Conservation (phyloP, 2,329 filamentous ascomycete genomes). For the Rhinocladiella mackenziei region DNA sequence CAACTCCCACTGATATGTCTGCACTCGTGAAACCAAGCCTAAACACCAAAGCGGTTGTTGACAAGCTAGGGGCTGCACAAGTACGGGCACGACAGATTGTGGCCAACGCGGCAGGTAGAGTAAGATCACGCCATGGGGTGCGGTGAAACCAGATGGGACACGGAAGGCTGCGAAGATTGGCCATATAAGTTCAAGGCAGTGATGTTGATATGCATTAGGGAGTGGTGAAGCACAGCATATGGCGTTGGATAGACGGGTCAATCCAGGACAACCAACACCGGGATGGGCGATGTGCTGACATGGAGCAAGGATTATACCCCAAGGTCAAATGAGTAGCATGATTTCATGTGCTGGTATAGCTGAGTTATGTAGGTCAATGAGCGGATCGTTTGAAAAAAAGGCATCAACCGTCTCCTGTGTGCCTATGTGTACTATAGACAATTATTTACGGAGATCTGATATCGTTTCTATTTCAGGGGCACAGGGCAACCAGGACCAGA, state of each 20-base stretch:
- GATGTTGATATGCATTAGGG: neutral
- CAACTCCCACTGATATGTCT: neutral
- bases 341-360: too few relatives aligned
- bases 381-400: too few relatives aligned
- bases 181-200: neutral
- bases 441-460: too few relatives aligned
- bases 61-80: conserved; percentile 20
- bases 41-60: neutral
- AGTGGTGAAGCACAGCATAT: conserved; percentile 2
- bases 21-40: neutral
- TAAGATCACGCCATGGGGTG: conserved; percentile 2
- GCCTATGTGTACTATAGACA: too few relatives aligned
- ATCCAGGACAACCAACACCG: too few relatives aligned
- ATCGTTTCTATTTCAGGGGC: conserved; percentile 5
- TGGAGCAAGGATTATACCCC: too few relatives aligned
- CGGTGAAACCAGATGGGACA: neutral
- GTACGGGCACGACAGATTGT: conserved; percentile 18
- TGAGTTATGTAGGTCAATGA: too few relatives aligned
- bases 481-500: neutral
- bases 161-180: too few relatives aligned
- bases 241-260: conserved; percentile 2
- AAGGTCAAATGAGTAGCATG: too few relatives aligned
- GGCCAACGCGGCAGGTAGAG: conserved; percentile 7
- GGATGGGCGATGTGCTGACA: too few relatives aligned
- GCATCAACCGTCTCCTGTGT: too few relatives aligned